These are phyloP conservation scores for Colletotrichum truncatum DNA, from an alignment of 2,329 filamentous ascomycete genomes.

Conservation along the genomic window DNA sequence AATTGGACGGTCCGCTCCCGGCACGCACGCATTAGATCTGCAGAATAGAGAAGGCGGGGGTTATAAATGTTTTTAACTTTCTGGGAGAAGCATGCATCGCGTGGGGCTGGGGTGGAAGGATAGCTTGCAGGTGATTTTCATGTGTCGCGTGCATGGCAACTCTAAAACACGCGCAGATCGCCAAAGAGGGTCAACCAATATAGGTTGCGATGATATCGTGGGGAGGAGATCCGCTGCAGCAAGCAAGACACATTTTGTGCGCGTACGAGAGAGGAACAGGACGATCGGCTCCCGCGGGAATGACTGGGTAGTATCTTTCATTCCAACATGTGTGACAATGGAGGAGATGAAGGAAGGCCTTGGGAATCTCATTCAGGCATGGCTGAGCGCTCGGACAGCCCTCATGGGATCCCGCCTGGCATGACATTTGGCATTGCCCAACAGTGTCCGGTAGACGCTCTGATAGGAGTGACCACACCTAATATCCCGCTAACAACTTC, in stretches of 20 bases:
- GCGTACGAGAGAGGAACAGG: background rate
- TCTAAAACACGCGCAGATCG: background rate
- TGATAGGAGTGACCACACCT: background rate
- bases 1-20: background rate
- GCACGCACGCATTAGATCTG: background rate
- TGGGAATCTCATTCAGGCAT: background rate
- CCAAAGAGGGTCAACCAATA: background rate
- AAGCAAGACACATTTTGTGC: background rate
- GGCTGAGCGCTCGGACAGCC: slow-evolving; percentile 8
- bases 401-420: slow-evolving; percentile 15
- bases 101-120: background rate
- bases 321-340: background rate
- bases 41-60: slow-evolving; percentile 8
- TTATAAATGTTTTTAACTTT: background rate
- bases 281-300: background rate
- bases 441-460: slow-evolving; percentile 13
- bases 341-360: background rate
- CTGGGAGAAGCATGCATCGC: background rate
- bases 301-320: background rate
- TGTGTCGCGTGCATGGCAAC: slow-evolving; percentile 7
- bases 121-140: background rate
- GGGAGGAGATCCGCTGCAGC: background rate
- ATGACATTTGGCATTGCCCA: slow-evolving; percentile 1
- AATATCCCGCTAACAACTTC: background rate
- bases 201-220: background rate